Evolutionary conservation across 129 eudicot species (phyloP).

Genomic region (Arctium minus): DNA sequence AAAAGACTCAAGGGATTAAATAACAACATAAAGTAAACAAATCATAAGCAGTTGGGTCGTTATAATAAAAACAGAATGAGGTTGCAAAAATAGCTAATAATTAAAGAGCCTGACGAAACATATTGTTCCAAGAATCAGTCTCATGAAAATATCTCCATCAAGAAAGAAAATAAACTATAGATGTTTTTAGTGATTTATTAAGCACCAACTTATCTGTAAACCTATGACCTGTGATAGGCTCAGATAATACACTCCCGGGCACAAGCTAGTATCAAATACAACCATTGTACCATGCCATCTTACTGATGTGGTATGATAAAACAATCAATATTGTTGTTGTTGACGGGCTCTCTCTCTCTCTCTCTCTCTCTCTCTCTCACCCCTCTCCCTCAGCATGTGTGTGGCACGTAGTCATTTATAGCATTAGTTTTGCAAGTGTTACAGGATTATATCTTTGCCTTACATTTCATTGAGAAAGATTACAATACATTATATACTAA

Average conservation of each 20-base stretch:
- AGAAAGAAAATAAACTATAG: too few relatives aligned
- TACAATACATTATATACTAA: too few relatives aligned
- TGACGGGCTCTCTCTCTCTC: too few relatives aligned
- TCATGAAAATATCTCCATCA: not conserved
- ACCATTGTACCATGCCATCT: not conserved
- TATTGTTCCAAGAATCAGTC: not conserved
- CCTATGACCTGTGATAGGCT: not conserved
- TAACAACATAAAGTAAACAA: not conserved
- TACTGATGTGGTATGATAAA: not conserved
- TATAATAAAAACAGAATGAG: not conserved
- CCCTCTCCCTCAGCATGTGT: too few relatives aligned
- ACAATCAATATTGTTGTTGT: not conserved
- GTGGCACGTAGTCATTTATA: too few relatives aligned
- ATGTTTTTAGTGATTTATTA: not conserved
- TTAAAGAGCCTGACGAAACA: not conserved
- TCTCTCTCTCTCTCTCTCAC: too few relatives aligned
- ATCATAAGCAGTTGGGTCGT: conserved; percentile 1
- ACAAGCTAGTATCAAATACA: not conserved
- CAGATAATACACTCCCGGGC: not conserved
- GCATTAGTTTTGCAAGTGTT: too few relatives aligned
- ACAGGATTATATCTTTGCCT: too few relatives aligned
- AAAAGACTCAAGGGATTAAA: not conserved
- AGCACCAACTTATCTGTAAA: not conserved
- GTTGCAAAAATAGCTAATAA: not conserved
- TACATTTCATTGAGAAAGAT: too few relatives aligned